phyloP scores from a whole-genome alignment of 2,329 filamentous ascomycete species.

The Alternaria arborescens region DNA sequence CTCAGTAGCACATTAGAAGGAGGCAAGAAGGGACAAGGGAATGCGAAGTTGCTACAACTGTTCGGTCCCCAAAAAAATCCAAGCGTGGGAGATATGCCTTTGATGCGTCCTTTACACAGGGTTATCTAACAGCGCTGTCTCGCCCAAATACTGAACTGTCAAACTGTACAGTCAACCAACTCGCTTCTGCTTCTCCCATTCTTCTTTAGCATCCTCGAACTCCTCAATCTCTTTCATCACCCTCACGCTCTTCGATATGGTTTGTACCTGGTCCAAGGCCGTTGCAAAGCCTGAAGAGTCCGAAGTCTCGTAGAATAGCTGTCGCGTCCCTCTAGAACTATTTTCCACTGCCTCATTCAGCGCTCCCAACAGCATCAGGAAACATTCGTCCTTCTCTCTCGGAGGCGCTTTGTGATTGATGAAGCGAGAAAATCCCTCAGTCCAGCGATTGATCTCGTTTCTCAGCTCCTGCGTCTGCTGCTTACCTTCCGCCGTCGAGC shows the following conservation, averaged over 20 bases:
- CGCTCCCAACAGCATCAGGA: neutral
- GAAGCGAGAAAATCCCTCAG: too few relatives aligned
- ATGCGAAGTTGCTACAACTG: constrained; percentile 9
- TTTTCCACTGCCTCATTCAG: neutral
- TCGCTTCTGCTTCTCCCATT: neutral
- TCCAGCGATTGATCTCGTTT: too few relatives aligned
- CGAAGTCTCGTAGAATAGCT: constrained; percentile 5
- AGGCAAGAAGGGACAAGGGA: constrained; percentile 8
- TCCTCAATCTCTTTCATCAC: constrained; percentile 7
- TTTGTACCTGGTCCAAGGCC: neutral
- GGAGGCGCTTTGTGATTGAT: too few relatives aligned
- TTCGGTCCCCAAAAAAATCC: neutral
- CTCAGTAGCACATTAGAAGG: constrained; percentile 13
- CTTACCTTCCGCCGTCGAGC: too few relatives aligned
- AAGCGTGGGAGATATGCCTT: neutral
- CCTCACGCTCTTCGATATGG: neutral
- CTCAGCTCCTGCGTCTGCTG: too few relatives aligned
- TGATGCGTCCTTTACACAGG: neutral
- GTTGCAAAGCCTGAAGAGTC: neutral
- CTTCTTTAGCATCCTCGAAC: constrained; percentile 6
- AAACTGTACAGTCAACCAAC: neutral
- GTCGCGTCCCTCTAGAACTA: neutral
- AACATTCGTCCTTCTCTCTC: too few relatives aligned
- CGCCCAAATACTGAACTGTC: neutral
- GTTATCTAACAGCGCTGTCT: neutral